These are phyloP conservation scores for Cucurbita argyrosperma DNA, from an alignment of 306 rosid species.

Conservation along the genomic window DNA sequence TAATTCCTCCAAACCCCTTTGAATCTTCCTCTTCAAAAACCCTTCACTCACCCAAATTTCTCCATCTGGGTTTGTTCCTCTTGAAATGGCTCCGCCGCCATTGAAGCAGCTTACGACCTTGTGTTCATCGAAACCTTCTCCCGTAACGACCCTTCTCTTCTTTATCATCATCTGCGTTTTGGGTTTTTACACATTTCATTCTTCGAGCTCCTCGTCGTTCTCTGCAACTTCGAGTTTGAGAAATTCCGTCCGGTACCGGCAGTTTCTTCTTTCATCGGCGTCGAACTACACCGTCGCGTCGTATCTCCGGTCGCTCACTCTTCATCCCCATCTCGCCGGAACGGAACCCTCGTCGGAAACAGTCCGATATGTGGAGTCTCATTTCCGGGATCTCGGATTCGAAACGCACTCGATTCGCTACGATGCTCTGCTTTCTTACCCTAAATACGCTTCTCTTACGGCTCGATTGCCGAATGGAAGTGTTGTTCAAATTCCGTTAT, in stretches of 20 bases:
- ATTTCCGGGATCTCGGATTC: slow-evolving; percentile 33
- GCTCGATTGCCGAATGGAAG: slow-evolving; percentile 35
- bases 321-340: slow-evolving; percentile 88
- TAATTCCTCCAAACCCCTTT: neutral
- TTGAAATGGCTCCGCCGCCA: slow-evolving; percentile 34
- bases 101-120: slow-evolving; percentile 18
- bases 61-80: neutral
- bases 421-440: slow-evolving; percentile 60
- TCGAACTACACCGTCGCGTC: slow-evolving; percentile 49
- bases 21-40: neutral
- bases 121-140: slow-evolving; percentile 29
- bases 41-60: neutral
- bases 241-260: slow-evolving; percentile 19
- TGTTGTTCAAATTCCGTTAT: slow-evolving; percentile 10
- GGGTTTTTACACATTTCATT: slow-evolving; percentile 37
- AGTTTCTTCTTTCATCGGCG: slow-evolving; percentile 45
- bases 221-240: neutral
- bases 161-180: slow-evolving; percentile 38
- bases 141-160: slow-evolving; percentile 18
- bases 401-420: slow-evolving; percentile 32
- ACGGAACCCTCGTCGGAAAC: slow-evolving; percentile 38
- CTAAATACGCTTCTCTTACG: slow-evolving; percentile 44
- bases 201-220: slow-evolving; percentile 16
- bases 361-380: slow-evolving; percentile 28
- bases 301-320: slow-evolving; percentile 68